Percentiles rank a stretch among this genome's conserved stretches.
phyloP scores from a whole-genome alignment of 768 basidiomycete species.

The Suillus fuscotomentosus region DNA sequence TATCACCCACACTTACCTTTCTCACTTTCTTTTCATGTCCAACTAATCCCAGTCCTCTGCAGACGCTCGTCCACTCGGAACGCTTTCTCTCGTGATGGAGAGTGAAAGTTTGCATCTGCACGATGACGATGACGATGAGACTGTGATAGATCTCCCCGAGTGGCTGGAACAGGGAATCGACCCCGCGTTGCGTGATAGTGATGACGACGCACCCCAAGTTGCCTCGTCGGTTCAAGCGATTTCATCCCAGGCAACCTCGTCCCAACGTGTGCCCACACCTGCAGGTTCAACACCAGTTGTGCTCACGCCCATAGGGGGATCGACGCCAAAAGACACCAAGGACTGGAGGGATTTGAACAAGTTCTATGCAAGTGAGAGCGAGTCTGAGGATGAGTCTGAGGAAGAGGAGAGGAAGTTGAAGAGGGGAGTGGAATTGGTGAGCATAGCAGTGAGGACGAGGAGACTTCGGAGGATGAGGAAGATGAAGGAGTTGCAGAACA shows the following conservation, averaged over 20 bases:
- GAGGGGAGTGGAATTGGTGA: slow-evolving; percentile 16
- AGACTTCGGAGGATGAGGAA: slow-evolving; percentile 26
- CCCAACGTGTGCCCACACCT: slow-evolving; percentile 28
- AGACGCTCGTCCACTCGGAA: slow-evolving; percentile 52
- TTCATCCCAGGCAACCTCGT: slow-evolving; percentile 33
- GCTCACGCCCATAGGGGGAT: slow-evolving; percentile 52
- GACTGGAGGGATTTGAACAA: slow-evolving; percentile 64
- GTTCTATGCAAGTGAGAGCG: slow-evolving; percentile 59
- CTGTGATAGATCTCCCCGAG: slow-evolving; percentile 55
- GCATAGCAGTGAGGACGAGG: slow-evolving; percentile 29
- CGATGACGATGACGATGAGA: slow-evolving; percentile 35
- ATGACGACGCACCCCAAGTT: slow-evolving; percentile 44
- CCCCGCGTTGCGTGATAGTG: slow-evolving; percentile 65
- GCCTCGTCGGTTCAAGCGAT: slow-evolving; percentile 30
- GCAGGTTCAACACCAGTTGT: slow-evolving; percentile 45
- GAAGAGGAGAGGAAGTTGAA: slow-evolving; percentile 30
- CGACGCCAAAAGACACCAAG: slow-evolving; percentile 46
- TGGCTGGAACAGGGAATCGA: slow-evolving; percentile 91
- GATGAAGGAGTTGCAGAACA: slow-evolving; percentile 13
- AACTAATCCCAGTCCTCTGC: slow-evolving; percentile 30
- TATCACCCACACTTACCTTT: not conserved
- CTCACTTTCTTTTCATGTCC: slow-evolving; percentile 8
- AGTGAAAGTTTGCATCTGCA: slow-evolving; percentile 39
- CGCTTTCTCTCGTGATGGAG: slow-evolving; percentile 61
- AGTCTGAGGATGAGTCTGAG: slow-evolving; percentile 23